phyloP scores from a whole-genome alignment of 169 alveolate genomes.

The Plasmodium gallinaceum region DNA sequence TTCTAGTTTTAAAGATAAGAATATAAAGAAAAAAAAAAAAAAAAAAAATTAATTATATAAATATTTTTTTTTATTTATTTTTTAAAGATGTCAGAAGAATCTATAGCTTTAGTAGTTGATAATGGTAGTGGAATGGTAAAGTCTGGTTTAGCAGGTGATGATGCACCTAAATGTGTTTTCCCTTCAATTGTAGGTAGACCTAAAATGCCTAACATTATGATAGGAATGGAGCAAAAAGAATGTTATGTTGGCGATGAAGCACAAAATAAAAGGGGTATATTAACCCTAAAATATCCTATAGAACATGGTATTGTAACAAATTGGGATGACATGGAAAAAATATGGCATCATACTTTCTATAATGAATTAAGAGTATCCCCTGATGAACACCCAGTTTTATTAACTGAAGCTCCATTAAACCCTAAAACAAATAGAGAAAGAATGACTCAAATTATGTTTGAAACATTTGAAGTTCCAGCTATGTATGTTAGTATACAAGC shows the following conservation, averaged over 20 bases:
- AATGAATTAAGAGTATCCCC: slow-evolving; percentile 97
- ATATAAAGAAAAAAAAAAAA: neutral
- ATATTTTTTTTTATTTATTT: neutral
- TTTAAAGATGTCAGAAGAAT: slow-evolving; percentile 62
- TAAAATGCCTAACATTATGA: slow-evolving; percentile 95
- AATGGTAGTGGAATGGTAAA: slow-evolving; percentile 99
- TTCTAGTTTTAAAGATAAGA: too few relatives aligned
- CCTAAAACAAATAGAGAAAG: slow-evolving; percentile 97
- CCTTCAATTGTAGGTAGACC: slow-evolving; percentile 99
- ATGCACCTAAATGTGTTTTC: slow-evolving; percentile 98
- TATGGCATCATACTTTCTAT: slow-evolving; percentile 98
- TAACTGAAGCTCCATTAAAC: slow-evolving; percentile 98
- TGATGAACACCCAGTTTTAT: slow-evolving; percentile 96
- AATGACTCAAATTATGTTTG: slow-evolving; percentile 98
- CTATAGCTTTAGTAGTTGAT: slow-evolving; percentile 97
- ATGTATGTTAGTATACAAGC: slow-evolving; percentile 98
- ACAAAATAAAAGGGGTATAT: slow-evolving; percentile 97
- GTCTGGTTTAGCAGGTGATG: slow-evolving; percentile 99
- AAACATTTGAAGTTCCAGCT: slow-evolving; percentile 98
- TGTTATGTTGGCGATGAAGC: slow-evolving; percentile 99
- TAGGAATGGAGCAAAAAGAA: slow-evolving; percentile 97
- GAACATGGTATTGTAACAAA: slow-evolving; percentile 99
- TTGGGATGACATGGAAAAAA: slow-evolving; percentile 99
- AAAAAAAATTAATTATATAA: neutral
- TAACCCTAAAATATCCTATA: slow-evolving; percentile 97